Evolutionary conservation across 768 basidiomycete species (phyloP), one percentile per base, ranked within the genome.

Genomic region (Rhizopogon rudus): DNA sequence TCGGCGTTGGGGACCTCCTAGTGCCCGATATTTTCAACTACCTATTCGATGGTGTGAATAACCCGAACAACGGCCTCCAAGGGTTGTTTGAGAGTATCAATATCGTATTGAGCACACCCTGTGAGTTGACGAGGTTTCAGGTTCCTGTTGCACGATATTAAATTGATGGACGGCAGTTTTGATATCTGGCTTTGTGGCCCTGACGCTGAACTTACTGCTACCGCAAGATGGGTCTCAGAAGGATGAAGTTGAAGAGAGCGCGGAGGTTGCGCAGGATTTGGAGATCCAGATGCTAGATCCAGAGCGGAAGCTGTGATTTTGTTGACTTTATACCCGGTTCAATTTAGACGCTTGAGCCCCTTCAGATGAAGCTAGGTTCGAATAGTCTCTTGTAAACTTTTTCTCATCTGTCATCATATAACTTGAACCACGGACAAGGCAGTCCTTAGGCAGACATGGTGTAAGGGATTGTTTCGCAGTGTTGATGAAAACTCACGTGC

Each of bases 41-140:
- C 64, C 71, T 92, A 17, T 91, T 91, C 57, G 84, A 87, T 25
- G 72, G 80, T 13, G 83, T 91, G 1, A 60, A 64, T 0, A 70
- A 77, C 45, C 74, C 82, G 4, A 81, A 67, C 54, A 73, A 70
- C 33, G 86, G 83, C 0, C 70, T 92, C 20, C 70, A 79, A 57
- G 88, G 90, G 1, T 73, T 93, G 46, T 81, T 94, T 57, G 75
- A 84, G 63, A 87, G 87, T 4, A 89, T 93, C 57, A 86, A 86
- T 31, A 93, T 93, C 62, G 72, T 93, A 37, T 69, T 93, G 54
- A 85, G 82, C 57, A 92, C 90, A 1, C 91, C 90, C 39, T 93
- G 90, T 90, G 67, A 76, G 86, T 71, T 4, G 1, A 67, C 45
- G 9, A 31, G 6, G 25, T 39, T 43, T 25, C 13, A 12, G 1